Evolutionary conservation across 225 moss, liverwort and hornwort species (phyloP), one percentile per base, ranked within the genome.

Genomic region (Physcomitrium patens): DNA sequence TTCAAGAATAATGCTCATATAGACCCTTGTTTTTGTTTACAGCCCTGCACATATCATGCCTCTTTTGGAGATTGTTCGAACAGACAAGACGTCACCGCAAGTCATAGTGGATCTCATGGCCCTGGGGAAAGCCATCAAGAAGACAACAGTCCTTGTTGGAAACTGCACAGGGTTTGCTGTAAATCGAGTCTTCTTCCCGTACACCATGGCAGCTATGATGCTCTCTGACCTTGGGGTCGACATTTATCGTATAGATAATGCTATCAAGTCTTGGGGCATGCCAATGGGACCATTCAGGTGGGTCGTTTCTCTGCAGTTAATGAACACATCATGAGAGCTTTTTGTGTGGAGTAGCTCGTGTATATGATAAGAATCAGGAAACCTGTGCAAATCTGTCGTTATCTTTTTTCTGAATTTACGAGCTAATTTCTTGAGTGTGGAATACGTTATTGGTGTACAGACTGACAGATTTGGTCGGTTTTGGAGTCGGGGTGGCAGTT

Each of bases 31-130:
- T 71, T 65, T 16, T 67, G 42, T 73, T 70, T 70, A 67, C 94
- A 99, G 99, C 79, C 99, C 99, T 80, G 99, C 99, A 43, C 99
- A 99, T 72, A 83, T 99, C 41, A 99, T 99, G 99, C 99, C 99
- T 55, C 83, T 99, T 18, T 66, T 99, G 71, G 99, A 99, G 87
- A 99, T 99, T 65, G 95, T 99, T 64, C 91, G 99, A 67, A 93
- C 99, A 55, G 90, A 92, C 44, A 92, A 92, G 83, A 93, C 99
- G 24, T 99, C 95, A 51, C 87, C 93, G 68, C 99, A 99, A 91
- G 91, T 71, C 63, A 85, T 95, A 66, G 91, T 99, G 72, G 99
- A 99, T 82, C 89, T 99, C 16, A 93, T 99, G 85, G 84, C 80
- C 72, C 59, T 99, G 60, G 99, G 95, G 57, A 99, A 93, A 81